A percentile compares a stretch with the other conserved stretches of the same genome.
phyloP scores from a whole-genome alignment of 164 flowering plant species.

The Piper betle region DNA sequence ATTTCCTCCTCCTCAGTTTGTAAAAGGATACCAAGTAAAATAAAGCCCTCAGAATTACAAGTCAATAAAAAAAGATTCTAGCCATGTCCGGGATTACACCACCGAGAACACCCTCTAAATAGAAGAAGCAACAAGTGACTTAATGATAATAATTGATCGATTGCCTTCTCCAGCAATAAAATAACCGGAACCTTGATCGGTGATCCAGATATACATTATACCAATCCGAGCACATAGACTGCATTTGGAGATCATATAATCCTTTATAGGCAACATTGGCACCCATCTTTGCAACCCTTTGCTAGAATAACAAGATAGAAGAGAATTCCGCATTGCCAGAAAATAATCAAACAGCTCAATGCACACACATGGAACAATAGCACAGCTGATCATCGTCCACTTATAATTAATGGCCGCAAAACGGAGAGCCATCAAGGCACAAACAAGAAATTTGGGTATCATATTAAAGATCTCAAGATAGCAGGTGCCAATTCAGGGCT shows the following conservation, averaged over 20 bases:
- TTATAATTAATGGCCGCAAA: no score
- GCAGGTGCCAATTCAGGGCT: neutral
- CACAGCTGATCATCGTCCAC: no score
- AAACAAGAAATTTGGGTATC: neutral
- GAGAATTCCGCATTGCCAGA: neutral
- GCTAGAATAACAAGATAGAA: neutral
- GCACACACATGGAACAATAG: neutral
- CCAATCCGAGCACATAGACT: neutral
- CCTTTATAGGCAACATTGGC: neutral
- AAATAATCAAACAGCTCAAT: constrained; percentile 1
- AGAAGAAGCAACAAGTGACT: constrained; percentile 19
- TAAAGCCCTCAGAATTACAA: constrained; percentile 14
- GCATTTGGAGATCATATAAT: neutral
- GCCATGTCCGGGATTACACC: constrained; percentile 26
- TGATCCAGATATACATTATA: no score
- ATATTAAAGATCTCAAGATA: neutral
- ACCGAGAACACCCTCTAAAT: constrained; percentile 24
- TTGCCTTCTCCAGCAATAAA: constrained; percentile 24
- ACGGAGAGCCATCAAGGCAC: neutral
- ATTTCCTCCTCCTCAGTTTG: constrained; percentile 42
- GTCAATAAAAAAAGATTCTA: constrained; percentile 26
- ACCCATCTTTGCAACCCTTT: neutral
- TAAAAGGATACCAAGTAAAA: constrained; percentile 19
- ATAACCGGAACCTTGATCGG: constrained; percentile 15
- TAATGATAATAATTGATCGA: constrained; percentile 14